Evolutionary conservation across 2,329 filamentous ascomycete species (phyloP).

Genomic region (Aspergillus sp.): DNA sequence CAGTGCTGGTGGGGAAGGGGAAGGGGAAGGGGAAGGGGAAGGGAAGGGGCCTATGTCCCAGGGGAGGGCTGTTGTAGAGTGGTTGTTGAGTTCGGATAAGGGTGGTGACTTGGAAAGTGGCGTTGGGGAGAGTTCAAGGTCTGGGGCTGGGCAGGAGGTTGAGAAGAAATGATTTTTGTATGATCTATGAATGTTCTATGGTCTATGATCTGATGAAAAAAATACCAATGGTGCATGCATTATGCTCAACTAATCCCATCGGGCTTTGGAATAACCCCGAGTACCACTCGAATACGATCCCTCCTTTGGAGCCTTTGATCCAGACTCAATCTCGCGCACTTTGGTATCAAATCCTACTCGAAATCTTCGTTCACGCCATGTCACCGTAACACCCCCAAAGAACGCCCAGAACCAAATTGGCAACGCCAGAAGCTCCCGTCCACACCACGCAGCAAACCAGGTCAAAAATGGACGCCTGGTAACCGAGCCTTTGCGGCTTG

Average conservation of each 20-base stretch:
- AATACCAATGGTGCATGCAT: no score
- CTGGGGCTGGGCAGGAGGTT: conserved; percentile 11
- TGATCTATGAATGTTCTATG: not conserved
- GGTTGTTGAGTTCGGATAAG: conserved; percentile 34
- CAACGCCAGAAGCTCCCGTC: conserved; percentile 71
- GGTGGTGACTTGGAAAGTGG: conserved; percentile 27
- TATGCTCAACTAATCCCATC: conserved; percentile 8
- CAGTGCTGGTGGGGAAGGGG: conserved; percentile 9
- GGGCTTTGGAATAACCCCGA: conserved; percentile 8
- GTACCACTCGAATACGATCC: conserved; percentile 16
- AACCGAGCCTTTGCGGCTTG: conserved; percentile 37
- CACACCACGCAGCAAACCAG: conserved; percentile 79
- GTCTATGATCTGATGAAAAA: not conserved
- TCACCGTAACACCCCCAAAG: conserved; percentile 76
- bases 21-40: conserved; percentile 7
- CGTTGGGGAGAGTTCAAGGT: conserved; percentile 17
- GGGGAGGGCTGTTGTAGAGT: conserved; percentile 37
- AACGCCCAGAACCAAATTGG: conserved; percentile 90
- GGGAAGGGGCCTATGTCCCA: conserved; percentile 22
- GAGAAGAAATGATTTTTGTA: conserved; percentile 5
- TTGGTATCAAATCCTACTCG: conserved; percentile 77
- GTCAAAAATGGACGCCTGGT: conserved; percentile 54
- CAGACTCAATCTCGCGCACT: conserved; percentile 53
- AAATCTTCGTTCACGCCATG: conserved; percentile 80
- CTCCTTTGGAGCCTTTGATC: conserved; percentile 8